Evolutionary conservation across 345 rosid genomes (phyloP), one percentile per base, ranked within the genome.

Genomic region (Populus deltoides): DNA sequence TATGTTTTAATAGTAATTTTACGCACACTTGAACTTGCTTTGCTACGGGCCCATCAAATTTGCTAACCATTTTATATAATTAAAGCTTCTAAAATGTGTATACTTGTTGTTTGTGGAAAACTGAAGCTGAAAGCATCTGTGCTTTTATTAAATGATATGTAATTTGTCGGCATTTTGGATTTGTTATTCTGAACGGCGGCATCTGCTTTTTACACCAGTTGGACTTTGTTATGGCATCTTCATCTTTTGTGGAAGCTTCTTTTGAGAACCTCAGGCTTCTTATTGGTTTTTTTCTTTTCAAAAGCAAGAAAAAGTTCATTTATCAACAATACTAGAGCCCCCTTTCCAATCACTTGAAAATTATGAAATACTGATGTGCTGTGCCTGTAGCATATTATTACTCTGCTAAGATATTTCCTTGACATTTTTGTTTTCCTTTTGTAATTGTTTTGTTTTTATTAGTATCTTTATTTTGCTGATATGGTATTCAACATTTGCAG

Each of bases 401-500:
- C 43, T 69, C 49, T 68, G 55, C 36, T 20, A 10, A 35, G 66
- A 70, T 71, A 41, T 68, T 36, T 45, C 10, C 70, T 61, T 63
- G 25, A 15, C 2, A 16, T 53, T 65, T 63, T 35, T 5, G 38
- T 66, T 79, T 57, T 22, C 53, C n/a, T 49, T 15, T 24, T 2
- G 43, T 12, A 8, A 29, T 25, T 11, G 16, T 27, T 39, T 59
- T 24, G 17, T 39, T 55, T 38, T 9, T 43, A 13, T 15, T 59
- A 11, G 18, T 74, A 5, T 35, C 17, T 0, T 68, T 27, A 31
- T 33, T 62, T 74, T 47, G 13, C 45, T 80, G 55, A 72, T 11
- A 49, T 65, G 65, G n/a, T 51, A 57, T 47, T 43, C 27, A 12
- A 62, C 9, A 4, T 49, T 77, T 80, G 83, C 89, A 95, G 99